phyloP scores from a whole-genome alignment of 257 asterid genomes.

The Fraxinus anomala region DNA sequence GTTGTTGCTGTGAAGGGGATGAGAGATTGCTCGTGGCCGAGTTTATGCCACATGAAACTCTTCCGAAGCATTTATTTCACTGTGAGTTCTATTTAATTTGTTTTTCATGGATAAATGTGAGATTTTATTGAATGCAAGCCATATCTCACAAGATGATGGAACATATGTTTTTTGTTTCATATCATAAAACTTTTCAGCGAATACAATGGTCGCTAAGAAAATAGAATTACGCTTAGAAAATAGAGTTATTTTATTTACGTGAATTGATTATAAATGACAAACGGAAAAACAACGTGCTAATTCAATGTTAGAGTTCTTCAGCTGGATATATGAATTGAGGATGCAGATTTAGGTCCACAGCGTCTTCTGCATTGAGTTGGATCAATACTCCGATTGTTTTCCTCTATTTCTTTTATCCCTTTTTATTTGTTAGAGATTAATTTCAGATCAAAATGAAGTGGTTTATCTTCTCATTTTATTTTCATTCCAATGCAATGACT shows the following conservation, averaged over 20 bases:
- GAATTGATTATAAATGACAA: too few species aligned
- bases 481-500: not conserved
- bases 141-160: not conserved
- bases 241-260: not conserved
- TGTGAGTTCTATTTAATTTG: constrained; percentile 1
- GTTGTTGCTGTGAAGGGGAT: constrained; percentile 25
- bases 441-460: not conserved
- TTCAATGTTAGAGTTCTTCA: not conserved
- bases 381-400: not conserved
- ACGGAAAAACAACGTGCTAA: not conserved
- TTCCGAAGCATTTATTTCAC: constrained; percentile 24
- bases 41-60: constrained; percentile 25
- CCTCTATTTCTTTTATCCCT: too few species aligned
- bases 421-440: not conserved
- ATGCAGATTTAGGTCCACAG: not conserved
- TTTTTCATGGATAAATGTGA: not conserved
- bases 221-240: not conserved
- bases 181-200: not conserved
- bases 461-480: not conserved
- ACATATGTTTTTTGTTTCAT: not conserved
- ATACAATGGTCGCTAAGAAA: not conserved
- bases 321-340: not conserved
- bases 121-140: not conserved
- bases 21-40: constrained; percentile 27
- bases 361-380: not conserved